Conservation (phyloP, 2,329 filamentous ascomycete genomes). For the Colletotrichum endophyticum region DNA sequence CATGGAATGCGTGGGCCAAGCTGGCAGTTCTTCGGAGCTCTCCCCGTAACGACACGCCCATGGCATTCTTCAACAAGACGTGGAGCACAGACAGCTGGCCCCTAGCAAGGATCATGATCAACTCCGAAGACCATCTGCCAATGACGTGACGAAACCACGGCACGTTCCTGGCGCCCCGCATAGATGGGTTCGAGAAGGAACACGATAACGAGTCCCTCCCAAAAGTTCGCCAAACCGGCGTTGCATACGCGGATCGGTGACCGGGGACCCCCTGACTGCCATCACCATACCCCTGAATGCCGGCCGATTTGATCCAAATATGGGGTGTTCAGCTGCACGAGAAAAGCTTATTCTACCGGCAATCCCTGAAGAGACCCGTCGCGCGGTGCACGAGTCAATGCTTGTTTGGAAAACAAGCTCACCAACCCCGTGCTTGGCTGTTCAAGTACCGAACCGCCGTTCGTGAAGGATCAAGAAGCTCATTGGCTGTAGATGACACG, state of each 20-base stretch:
- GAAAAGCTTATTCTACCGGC: not conserved
- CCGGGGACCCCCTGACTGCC: not conserved
- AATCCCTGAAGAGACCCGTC: not conserved
- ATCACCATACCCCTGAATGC: not conserved
- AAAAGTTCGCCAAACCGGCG: not conserved
- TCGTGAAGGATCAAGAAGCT: not conserved
- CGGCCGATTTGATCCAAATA: not conserved
- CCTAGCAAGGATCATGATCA: not conserved
- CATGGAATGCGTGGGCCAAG: not conserved
- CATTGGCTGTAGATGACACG: not conserved
- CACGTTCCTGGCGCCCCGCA: not conserved
- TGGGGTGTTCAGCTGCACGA: not conserved
- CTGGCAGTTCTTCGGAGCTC: not conserved
- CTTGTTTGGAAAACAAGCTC: constrained; percentile 2
- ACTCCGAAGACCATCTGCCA: not conserved
- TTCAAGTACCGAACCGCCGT: not conserved
- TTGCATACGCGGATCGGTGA: not conserved
- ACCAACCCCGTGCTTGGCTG: not conserved
- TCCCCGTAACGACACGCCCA: not conserved
- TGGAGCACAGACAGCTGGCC: not conserved
- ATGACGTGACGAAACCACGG: not conserved
- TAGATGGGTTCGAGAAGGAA: not conserved
- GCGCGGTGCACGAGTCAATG: constrained; percentile 7
- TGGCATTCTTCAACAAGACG: not conserved
- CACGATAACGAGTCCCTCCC: not conserved